These are phyloP conservation scores for Globisporangium yorkense DNA, from an alignment of 352 stramenopile species.

Conservation along the genomic window DNA sequence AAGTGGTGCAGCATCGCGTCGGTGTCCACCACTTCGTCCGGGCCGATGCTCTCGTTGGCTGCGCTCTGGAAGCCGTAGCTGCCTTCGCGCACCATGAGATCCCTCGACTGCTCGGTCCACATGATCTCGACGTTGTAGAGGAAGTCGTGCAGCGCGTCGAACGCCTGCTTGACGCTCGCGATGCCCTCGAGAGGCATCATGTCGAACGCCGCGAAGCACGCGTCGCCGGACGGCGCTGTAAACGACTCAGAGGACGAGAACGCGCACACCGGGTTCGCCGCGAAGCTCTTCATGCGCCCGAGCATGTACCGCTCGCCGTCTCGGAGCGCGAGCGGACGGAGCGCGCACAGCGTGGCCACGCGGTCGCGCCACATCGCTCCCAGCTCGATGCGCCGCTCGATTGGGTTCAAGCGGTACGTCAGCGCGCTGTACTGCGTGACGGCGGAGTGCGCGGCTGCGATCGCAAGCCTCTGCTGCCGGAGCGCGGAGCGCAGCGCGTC, in stretches of 20 bases:
- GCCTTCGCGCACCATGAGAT: conserved; percentile 31
- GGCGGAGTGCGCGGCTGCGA: not conserved
- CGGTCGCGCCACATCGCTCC: not conserved
- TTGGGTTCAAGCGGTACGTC: not conserved
- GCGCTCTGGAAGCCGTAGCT: conserved; percentile 5
- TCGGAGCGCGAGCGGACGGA: not conserved
- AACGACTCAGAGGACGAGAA: conserved; percentile 22
- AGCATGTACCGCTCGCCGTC: conserved; percentile 18
- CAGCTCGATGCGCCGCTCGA: not conserved
- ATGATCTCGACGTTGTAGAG: conserved; percentile 11
- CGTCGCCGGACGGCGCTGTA: conserved; percentile 13
- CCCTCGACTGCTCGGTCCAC: conserved; percentile 14
- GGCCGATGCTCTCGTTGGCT: not conserved
- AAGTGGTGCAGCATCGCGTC: not conserved
- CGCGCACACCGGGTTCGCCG: conserved; percentile 12
- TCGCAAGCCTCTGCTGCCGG: not conserved
- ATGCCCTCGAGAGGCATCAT: conserved; percentile 4
- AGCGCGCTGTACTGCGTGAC: not conserved
- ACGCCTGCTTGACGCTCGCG: not conserved
- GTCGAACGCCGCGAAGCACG: conserved; percentile 21
- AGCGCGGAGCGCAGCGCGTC: not conserved
- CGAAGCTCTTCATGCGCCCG: conserved; percentile 12
- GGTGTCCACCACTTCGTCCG: not conserved
- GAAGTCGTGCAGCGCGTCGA: conserved; percentile 1
- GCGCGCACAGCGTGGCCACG: not conserved